Evolutionary conservation across 371 early-diverging fungal species (phyloP), one percentile per base, ranked within the genome.

Genomic region (Mycotypha africana): DNA sequence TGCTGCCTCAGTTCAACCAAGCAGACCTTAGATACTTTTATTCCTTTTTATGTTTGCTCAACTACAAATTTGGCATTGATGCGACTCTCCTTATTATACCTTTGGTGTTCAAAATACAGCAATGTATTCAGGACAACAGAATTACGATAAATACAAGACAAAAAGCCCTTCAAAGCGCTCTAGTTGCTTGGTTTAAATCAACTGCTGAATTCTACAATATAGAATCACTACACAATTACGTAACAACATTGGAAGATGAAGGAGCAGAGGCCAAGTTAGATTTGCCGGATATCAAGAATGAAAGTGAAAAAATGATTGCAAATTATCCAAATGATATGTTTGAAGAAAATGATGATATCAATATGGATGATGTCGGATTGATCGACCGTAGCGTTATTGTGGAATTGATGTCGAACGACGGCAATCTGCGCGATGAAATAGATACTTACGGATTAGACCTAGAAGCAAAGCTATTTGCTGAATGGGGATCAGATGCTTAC

Each of bases 61-160:
- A 76, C n/a, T 57, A 67, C 26, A 67, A 67, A 4, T 83, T 81
- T 51, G 70, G 72, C 30, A 58, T 67, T 12, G 82, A 80, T 37
- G 86, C 81, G 11, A 65, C 85, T 9, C 64, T 78, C 47, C 51
- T 74, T 7, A 64, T 76, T 0, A 51, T 83, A 0, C 84, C 86
- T 12, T 54, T 88, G 1, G 40, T 86, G 0, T 85, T 86, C 56
- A 74, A 73, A 22, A 44, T 84, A n/a, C 82, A 82, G 38, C 49
- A 45, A 19, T 62, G 53, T 47, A 46, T 53, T 2, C 49, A 53
- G 31, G 53, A 68, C 19, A 53, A 57, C 0, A 39, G 42, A 3
- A 51, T 58, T 10, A 35, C 55, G 50, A 64, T 24, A 40, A 69
- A 9, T 16, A 40, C 65, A 7, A 71, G 70, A 8, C 77, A 76